phyloP scores from a whole-genome alignment of 2,329 filamentous ascomycete genomes.

The Verticillium isaacii region DNA sequence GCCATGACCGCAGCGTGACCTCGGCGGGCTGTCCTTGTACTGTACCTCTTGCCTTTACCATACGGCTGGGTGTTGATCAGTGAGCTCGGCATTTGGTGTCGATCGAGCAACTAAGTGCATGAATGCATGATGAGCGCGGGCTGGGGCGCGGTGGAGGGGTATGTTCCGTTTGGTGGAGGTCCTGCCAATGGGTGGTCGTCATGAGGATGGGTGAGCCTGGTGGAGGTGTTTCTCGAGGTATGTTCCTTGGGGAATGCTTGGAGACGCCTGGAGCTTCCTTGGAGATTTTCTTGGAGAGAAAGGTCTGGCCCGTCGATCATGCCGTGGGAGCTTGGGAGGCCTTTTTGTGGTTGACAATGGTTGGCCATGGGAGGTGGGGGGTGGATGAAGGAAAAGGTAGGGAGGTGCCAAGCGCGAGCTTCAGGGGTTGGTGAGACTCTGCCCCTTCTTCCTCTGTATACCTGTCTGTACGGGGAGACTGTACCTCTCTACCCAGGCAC shows the following conservation, averaged over 20 bases:
- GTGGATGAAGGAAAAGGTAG: too few relatives aligned
- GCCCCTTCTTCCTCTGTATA: too few relatives aligned
- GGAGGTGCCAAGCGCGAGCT: too few relatives aligned
- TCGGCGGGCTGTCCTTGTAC: background rate
- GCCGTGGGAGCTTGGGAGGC: background rate
- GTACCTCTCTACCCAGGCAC: too few relatives aligned
- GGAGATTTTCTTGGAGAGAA: background rate
- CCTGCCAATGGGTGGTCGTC: background rate
- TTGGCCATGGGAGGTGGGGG: background rate
- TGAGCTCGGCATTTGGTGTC: background rate
- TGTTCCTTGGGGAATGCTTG: background rate
- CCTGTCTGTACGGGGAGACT: background rate
- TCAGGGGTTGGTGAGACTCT: too few relatives aligned
- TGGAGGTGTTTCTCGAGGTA: background rate
- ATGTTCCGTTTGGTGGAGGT: slow-evolving; percentile 11
- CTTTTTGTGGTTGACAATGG: background rate
- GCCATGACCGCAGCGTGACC: background rate
- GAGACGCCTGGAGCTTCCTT: background rate
- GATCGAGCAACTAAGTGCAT: background rate
- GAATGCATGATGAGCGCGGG: background rate
- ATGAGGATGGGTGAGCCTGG: background rate
- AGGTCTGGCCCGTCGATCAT: background rate
- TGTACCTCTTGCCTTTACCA: background rate
- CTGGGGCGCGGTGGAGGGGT: background rate
- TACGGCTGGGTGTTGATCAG: too few relatives aligned